Evolutionary conservation across 306 rosid species (phyloP), one percentile per base, ranked within the genome.

Genomic region (Medicago ruthenica): DNA sequence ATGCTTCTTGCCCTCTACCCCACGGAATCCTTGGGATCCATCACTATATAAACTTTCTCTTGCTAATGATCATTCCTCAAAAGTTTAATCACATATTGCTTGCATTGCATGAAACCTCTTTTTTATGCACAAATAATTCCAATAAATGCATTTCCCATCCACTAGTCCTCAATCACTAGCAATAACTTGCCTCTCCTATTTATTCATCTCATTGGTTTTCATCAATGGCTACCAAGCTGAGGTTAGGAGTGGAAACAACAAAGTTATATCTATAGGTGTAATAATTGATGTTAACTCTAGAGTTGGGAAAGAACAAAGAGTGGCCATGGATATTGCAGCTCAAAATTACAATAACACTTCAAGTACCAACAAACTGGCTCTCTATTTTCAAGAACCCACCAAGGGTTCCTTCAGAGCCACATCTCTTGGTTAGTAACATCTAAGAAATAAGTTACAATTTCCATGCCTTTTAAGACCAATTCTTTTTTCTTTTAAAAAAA

Each of bases 281-380:
- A 70, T 84, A 22, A 59, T 79, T 59, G 88, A 86, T 79, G 42
- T 42, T 58, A 65, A 73, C n/a, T 62, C 88, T 42, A 79, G 84
- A 1, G 69, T 73, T 24, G 90, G 90, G 20, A 84, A 86, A 81
- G 90, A 86, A 73, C 88, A 84, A 74, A 74, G 6, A 84, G 39
- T 73, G 18, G 90, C 88, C 4, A 84, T 86, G 90, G 83, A 81
- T 17, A 76, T 86, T 57, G 88, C 81, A 57, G 79, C 79, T 63
- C 84, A 79, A 58, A 81, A 34, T 15, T 81, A 76, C 79, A 86
- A 84, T 55, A 68, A 15, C 7, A 76, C 7, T 58, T 81, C 86
- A 13, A 76, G 68, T 44, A 50, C 71, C 8, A 34, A 58, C 76
- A 79, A 84, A 53, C 13, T 86, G 7, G 69, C 76, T 73, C 83